Base-by-base conservation (phyloP, 2,329 filamentous ascomycete genomes). In the Cladosporium halotolerans region DNA sequence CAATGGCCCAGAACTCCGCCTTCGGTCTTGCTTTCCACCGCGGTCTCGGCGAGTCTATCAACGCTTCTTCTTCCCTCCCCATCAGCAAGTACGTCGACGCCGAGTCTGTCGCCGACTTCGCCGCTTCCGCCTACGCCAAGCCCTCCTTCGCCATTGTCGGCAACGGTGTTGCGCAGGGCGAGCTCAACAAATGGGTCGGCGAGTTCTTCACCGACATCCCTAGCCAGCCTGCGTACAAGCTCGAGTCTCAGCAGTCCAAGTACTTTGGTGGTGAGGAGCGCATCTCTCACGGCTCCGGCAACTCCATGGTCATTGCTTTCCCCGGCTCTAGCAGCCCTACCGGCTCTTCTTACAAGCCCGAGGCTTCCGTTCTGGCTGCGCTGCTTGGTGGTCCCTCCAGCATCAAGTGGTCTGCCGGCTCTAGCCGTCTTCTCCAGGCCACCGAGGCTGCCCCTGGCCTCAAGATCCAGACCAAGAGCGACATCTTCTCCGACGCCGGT, bases 251-350 rank as follows among this genome's bases (percentile, higher is more conserved):
- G 61, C 78, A 86, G 59, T 81, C 83, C 70, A 93, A 91, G 75
- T 99, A 97, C 83, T 88, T 83, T 68, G 93, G 93, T 72, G 95
- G 93, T 68, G 90, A 99, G 79, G 89, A 95, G 78, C 89, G 93
- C 64, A 87, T 88, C 62, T 79, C 87, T 59, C 87, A 89, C 72
- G 79, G 78, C 56, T 77, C 79, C 60, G 86, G 88, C 62, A 96
- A 95, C 76, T 81, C 90, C 41, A 71, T 96, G 63, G 88, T 96
- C 62, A 83, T 99, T 68, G 93, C 84, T 58, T 97, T 99, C 86
- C 88, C 90, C 54, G 91, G 92, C 56, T 90, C 89, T 58, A 87
- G 89, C 73, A 84, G 85, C 36, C 81, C 81, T 66, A 84, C 82
- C 38, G 79, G 80, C 63, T 78, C 79, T 59, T 83, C 83, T 65